A percentile compares a stretch with the other conserved stretches of the same genome.
phyloP scores from a whole-genome alignment of 371 early-diverging fungal species.

The Apophysomyces elegans region DNA sequence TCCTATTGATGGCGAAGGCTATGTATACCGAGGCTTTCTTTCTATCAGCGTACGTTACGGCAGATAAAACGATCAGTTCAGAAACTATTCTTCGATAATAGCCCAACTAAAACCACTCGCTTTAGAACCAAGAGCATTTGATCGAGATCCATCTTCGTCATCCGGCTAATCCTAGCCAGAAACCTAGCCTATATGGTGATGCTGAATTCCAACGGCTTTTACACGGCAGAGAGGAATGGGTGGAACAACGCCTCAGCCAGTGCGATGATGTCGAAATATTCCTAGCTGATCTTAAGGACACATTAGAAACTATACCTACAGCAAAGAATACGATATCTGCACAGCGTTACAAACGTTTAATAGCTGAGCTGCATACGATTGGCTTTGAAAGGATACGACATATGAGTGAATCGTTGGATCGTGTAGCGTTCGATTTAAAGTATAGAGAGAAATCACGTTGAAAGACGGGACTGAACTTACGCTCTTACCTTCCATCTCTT shows the following conservation, averaged over 20 bases:
- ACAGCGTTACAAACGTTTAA: constrained; percentile 17
- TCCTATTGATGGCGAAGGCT: constrained; percentile 37
- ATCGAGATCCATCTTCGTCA: constrained; percentile 25
- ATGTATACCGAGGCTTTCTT: constrained; percentile 43
- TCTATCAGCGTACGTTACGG: constrained; percentile 31
- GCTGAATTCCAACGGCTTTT: constrained; percentile 27
- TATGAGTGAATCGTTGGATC: constrained; percentile 28
- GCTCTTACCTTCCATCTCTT: neutral
- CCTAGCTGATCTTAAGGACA: constrained; percentile 41
- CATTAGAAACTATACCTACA: constrained; percentile 17
- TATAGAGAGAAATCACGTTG: constrained; percentile 15
- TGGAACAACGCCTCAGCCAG: constrained; percentile 23
- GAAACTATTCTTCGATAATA: too few species aligned
- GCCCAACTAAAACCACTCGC: neutral
- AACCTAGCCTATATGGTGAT: constrained; percentile 23
- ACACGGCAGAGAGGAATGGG: constrained; percentile 10
- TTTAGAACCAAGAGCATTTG: constrained; percentile 31
- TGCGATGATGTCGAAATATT: constrained; percentile 33
- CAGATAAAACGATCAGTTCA: neutral
- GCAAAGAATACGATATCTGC: constrained; percentile 6
- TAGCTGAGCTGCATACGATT: constrained; percentile 24
- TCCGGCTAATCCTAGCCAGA: constrained; percentile 7
- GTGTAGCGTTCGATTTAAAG: constrained; percentile 22
- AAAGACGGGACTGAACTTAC: neutral
- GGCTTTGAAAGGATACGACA: constrained; percentile 31